Evolutionary conservation across 1,284 basidiomycete genomes (phyloP).

Genomic region (Paramarasmius palmivorus): DNA sequence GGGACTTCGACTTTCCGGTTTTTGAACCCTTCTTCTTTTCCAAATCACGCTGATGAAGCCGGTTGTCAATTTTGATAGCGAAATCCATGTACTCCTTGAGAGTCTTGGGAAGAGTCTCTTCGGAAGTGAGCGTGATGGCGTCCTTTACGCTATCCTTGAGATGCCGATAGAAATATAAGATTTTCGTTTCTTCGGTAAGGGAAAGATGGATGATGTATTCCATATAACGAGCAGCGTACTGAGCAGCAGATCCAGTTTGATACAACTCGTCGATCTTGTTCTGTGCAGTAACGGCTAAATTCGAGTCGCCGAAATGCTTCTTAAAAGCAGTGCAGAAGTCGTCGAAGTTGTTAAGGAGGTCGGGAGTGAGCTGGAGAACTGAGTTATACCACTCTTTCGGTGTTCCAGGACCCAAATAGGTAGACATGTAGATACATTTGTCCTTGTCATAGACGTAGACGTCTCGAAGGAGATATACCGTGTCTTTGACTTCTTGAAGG

Average conservation of each 20-base stretch:
- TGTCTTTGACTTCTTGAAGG: slow-evolving; percentile 21
- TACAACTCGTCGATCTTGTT: slow-evolving; percentile 22
- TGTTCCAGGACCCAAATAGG: slow-evolving; percentile 21
- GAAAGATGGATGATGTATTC: slow-evolving; percentile 24
- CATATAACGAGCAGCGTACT: slow-evolving; percentile 24
- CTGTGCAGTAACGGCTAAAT: slow-evolving; percentile 19
- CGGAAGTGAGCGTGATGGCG: neutral
- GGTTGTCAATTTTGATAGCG: neutral
- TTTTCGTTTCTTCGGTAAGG: slow-evolving; percentile 25
- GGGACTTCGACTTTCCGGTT: neutral
- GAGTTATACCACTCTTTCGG: slow-evolving; percentile 18
- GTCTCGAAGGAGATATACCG: slow-evolving; percentile 18
- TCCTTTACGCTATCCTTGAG: slow-evolving; percentile 19
- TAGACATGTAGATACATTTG: slow-evolving; percentile 19
- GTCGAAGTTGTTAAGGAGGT: slow-evolving; percentile 17
- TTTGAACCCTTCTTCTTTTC: neutral
- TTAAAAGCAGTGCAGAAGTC: slow-evolving; percentile 23
- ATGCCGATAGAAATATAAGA: slow-evolving; percentile 19
- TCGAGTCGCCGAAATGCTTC: slow-evolving; percentile 26
- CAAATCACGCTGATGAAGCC: neutral
- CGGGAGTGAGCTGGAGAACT: slow-evolving; percentile 9
- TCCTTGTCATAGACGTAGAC: slow-evolving; percentile 18
- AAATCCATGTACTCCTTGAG: neutral
- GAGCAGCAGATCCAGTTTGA: slow-evolving; percentile 25
- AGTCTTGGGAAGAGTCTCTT: no score